These are phyloP conservation scores for Colletotrichum sp. DNA, from an alignment of 2,329 filamentous ascomycete genomes.

Conservation along the genomic window DNA sequence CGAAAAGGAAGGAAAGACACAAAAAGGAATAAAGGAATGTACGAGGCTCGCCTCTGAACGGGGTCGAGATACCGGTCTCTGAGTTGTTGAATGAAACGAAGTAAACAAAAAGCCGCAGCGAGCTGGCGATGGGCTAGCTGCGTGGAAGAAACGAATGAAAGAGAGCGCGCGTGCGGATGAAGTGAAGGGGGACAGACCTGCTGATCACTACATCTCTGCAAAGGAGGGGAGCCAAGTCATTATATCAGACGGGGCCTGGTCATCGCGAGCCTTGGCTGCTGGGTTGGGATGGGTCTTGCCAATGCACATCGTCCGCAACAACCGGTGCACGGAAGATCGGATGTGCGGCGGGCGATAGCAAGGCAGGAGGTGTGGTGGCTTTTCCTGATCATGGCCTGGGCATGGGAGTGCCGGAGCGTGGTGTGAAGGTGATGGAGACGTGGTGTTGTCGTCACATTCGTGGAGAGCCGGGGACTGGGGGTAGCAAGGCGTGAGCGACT, in stretches of 20 bases:
- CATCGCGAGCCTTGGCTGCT: slow-evolving; percentile 4
- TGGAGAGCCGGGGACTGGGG: not conserved
- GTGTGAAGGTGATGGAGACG: not conserved
- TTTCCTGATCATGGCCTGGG: not conserved
- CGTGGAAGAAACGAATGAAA: slow-evolving; percentile 18
- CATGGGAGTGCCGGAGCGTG: slow-evolving; percentile 11
- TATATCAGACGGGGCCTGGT: slow-evolving; percentile 13
- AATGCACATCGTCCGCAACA: slow-evolving; percentile 1
- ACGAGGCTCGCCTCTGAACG: slow-evolving; percentile 20
- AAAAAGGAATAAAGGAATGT: slow-evolving; percentile 13
- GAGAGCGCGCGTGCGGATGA: not conserved
- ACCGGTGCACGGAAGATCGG: slow-evolving; percentile 10
- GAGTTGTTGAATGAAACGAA: not conserved
- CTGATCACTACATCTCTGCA: slow-evolving; percentile 7
- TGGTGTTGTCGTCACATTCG: not conserved
- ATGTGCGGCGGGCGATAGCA: not conserved
- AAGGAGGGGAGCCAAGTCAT: slow-evolving; percentile 8
- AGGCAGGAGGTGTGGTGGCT: not conserved
- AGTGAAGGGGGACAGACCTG: slow-evolving; percentile 16
- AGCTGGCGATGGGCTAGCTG: not conserved
- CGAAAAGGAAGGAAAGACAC: not conserved
- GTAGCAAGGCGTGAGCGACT: not conserved
- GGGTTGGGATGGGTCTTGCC: not conserved
- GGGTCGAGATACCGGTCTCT: slow-evolving; percentile 24
- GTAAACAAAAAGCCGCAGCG: not conserved